Evolutionary conservation across 129 eudicot species (phyloP), one percentile per base, ranked within the genome.

Genomic region (Heracleum sosnowskyi): DNA sequence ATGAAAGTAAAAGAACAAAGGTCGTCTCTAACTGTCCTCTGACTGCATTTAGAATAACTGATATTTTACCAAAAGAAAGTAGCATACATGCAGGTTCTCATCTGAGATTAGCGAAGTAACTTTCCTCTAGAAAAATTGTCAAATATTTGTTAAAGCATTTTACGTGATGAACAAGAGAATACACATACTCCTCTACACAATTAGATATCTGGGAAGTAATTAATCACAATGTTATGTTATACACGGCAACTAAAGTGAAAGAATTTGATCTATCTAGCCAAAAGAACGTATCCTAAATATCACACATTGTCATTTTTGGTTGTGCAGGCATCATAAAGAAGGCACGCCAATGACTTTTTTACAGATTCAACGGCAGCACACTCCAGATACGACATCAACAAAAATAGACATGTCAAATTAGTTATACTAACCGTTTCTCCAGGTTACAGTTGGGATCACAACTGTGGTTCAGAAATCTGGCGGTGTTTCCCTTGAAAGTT

Each of bases 381-480:
- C 28, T 57, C 64, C 26, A 20, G 31, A n/a, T 8, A 60, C 16
- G 1, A 22, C 33, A 24, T 26, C 68, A 60, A 60, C 68, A 60
- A 15, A 31, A 26, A 26, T 62, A 62, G 31, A 62, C 2, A 17
- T 16, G n/a, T 49, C 57, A 49, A 49, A 49, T 49, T 68, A 9
- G 57, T 18, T 18, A 41, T 20, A 84, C 90, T 87, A 74, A 89
- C 98, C 98, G 88, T 84, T 94, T 94, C 76, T 94, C 98, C 74
- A 91, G 82, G 79, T 88, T 85, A 81, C 98, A 94, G 79, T 94
- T 94, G 63, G 97, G 98, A 81, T 88, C 91, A 76, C 97, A 93
- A 79, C 98, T 91, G 84, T 94, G 98, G 76, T 94, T 94, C 75
- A 94, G 81, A 84, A 94, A 91, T 64, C 98, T 89, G 36, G 98